Base-by-base conservation (phyloP, 768 basidiomycete species). In the Lactifluus subvellereus region DNA sequence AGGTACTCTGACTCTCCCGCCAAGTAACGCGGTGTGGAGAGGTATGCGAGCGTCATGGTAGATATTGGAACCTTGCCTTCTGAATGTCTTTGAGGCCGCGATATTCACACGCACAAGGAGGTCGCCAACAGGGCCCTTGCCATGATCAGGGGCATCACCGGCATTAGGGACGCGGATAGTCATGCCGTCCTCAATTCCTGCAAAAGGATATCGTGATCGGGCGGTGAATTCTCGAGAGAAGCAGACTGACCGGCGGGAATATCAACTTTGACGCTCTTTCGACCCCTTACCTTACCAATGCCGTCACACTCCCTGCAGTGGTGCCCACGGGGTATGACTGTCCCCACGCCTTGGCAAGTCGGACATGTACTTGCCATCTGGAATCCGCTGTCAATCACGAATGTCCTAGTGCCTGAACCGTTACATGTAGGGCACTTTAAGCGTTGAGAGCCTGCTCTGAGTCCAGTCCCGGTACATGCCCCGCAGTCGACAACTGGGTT, bases 181-280 rank as follows among this genome's bases (percentile, higher is more conserved):
- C 91, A 95, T 95, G 37, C 95, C 95, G 71, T 98, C 93, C 74
- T 98, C 95, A 48, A 96, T 87, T 50, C 94, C 92, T 94, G 69
- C 14, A 57, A 43, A 54, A 58, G 20, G 43, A 56, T 47, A 65
- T 60, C 51, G 49, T 49, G 18, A 62, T 52, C 54, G 32, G 38
- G 3, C 18, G 33, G n/a, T 32, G 40, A 49, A 40, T 50, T 51
- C 50, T 56, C 9, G 20, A 18, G 63, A 30, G n/a, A 51, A 37
- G 55, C 53, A 14, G 48, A 77, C 90, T 69, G 66, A 87, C 94
- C 95, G 59, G 91, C 82, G 50, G 94, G 93, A 60, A 99, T 84
- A 66, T 89, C 83, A 54, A 99, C 86, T 49, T 87, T 82, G 22
- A 95, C 82, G 14, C 83, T 77, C 72, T 89, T 91, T 69, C 85